Conservation (phyloP, 139 green algal genomes). For the Micractinium conductrix region DNA sequence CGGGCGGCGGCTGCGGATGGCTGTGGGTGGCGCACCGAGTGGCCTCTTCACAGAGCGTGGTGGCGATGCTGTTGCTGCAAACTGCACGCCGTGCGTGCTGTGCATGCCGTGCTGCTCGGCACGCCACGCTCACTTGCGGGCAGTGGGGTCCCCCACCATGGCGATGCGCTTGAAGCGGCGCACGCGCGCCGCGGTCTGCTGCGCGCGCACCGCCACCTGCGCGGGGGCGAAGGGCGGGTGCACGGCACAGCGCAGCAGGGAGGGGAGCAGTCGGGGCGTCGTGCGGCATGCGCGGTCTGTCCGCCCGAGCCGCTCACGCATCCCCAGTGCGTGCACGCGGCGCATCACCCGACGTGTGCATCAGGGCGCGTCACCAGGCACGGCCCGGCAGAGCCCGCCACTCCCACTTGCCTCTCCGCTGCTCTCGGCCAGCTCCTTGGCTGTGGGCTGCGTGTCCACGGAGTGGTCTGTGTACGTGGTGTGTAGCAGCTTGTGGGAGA, state of each 20-base stretch:
- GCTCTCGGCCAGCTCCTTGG: not conserved
- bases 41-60: too few species aligned
- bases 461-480: conserved; percentile 60
- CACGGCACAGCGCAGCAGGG: too few species aligned
- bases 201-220: not conserved
- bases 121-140: not conserved
- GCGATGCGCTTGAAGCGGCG: conserved; percentile 12
- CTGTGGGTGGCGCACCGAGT: too few species aligned
- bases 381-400: too few species aligned
- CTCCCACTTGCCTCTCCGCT: not conserved
- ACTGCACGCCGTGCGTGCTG: not conserved
- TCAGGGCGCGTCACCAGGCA: not conserved
- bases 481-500: conserved; percentile 71
- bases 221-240: not conserved
- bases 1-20: too few species aligned
- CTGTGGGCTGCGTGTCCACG: conserved; percentile 7
- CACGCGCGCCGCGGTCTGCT: not conserved
- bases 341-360: not conserved
- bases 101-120: too few species aligned
- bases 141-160: not conserved
- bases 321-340: not conserved
- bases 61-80: not conserved
- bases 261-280: not conserved
- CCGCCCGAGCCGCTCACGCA: not conserved
- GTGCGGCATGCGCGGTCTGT: not conserved